phyloP scores from a whole-genome alignment of 1,284 basidiomycete species.

The Omphalotus olearius region DNA sequence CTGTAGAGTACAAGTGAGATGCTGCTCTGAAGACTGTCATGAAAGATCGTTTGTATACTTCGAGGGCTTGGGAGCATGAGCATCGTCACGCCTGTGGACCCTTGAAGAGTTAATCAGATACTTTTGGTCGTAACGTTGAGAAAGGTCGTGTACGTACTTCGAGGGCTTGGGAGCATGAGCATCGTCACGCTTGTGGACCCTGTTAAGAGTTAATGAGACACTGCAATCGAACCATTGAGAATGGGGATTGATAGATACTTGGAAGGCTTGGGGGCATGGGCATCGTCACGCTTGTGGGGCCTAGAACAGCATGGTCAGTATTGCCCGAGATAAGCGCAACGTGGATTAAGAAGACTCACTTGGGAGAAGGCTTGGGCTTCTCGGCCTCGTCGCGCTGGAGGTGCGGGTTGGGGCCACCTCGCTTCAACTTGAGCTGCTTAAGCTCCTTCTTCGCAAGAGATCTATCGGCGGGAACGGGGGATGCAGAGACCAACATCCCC shows the following conservation, averaged over 20 bases:
- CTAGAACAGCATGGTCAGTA: background rate
- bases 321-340: background rate
- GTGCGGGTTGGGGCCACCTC: constrained; percentile 22
- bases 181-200: background rate
- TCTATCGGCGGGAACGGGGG: constrained; percentile 17
- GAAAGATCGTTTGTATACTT: constrained; percentile 9
- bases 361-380: constrained; percentile 17
- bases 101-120: background rate
- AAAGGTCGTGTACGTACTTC: background rate
- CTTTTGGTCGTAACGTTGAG: background rate
- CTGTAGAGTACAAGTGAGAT: background rate
- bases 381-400: constrained; percentile 14
- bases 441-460: constrained; percentile 20
- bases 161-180: constrained; percentile 1
- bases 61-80: constrained; percentile 17
- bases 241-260: constrained; percentile 10
- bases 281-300: constrained; percentile 16
- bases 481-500: constrained; percentile 19
- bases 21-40: background rate
- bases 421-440: constrained; percentile 33
- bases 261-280: constrained; percentile 16
- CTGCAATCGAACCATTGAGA: background rate
- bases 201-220: background rate
- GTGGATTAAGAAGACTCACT: constrained; percentile 9
- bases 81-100: constrained; percentile 16